Evolutionary conservation across 1,284 basidiomycete species (phyloP).

Genomic region (Naganishia cerealis): DNA sequence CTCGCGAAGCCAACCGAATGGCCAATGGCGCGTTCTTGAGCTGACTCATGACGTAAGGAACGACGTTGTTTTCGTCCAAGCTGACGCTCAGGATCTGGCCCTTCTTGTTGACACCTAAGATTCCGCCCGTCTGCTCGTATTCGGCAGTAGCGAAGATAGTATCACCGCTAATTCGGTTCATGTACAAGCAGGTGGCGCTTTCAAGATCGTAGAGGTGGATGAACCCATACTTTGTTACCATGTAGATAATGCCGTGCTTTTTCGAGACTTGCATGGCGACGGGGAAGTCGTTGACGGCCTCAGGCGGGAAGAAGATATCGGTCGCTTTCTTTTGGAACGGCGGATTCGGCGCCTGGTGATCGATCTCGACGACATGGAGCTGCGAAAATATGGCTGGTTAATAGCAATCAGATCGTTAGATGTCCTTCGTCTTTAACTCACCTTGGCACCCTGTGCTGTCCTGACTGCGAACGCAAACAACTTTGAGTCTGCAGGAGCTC

Average conservation of each 20-base stretch:
- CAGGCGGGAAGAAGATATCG: conserved; percentile 98
- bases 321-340: conserved; percentile 96
- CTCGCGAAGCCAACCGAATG: conserved; percentile 95
- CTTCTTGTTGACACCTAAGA: conserved; percentile 99
- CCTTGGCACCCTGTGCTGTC: conserved; percentile 94
- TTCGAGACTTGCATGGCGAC: conserved; percentile 99
- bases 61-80: conserved; percentile 92
- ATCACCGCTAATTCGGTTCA: conserved; percentile 99
- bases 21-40: conserved; percentile 98
- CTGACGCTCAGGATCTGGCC: conserved; percentile 97
- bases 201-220: conserved; percentile 99
- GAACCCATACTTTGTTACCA: conserved; percentile 99
- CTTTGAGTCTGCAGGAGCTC: conserved; percentile 78
- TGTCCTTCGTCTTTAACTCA: conserved; percentile 51
- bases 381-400: conserved; percentile 49
- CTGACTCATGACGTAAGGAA: conserved; percentile 87
- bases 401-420: not conserved
- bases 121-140: conserved; percentile 89
- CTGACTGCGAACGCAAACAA: conserved; percentile 94
- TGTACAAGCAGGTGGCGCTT: conserved; percentile 97
- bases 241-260: conserved; percentile 94
- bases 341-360: conserved; percentile 92
- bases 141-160: conserved; percentile 99
- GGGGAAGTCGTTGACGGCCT: conserved; percentile 98
- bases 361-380: conserved; percentile 98